Base-by-base conservation (phyloP, 495 filamentous ascomycete species). In the Bombardia bombarda region DNA sequence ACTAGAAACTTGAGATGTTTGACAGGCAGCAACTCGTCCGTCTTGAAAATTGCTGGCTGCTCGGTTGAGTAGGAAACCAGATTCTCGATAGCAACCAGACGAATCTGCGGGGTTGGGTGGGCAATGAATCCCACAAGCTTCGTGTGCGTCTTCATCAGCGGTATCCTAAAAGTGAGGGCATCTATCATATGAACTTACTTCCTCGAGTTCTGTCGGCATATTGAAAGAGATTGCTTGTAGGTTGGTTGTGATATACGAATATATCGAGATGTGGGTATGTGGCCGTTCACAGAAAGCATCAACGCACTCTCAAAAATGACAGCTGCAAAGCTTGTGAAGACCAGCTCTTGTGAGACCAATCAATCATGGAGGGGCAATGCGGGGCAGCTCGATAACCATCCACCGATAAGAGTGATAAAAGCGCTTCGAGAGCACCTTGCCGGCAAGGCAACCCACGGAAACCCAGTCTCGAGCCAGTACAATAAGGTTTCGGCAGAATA, bases 121-220 rank as follows among this genome's bases (percentile, higher is more conserved):
- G 86, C 83, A 24, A 96, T 83, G 55, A 96, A 94, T 51, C 87
- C 87, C 45, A 93, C 89, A 34, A 96, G 78, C 89, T 94, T 51
- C 34, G 26, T 12, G 5, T 53, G 21, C 16, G 40, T 28, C 16
- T 19, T 18, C 56, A 52, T 52, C 40, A 52, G 52, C 43, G 18
- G 21, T 16, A 36, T 10, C 7, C 1, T 12, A 17, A 28, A 30
- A 9, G 20, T 9, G 9, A 18, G 20, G 14, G 8, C 9, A 22
- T 20, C 17, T 12, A 19, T 30, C 5, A 3, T 3, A 6, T 8
- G 2, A 7, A 26, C 10, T 36, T 45, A 90, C 87, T 64, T 92
- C 87, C 63, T 92, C 86, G 30, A 90, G 62, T 70, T 90, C 83
- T 42, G 84, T 82, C 25, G 85, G 80, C 87, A 94, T 93, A 9